A percentile compares a stretch with the other conserved stretches of the same genome.
Evolutionary conservation across 164 flowering plant genomes (phyloP).

Genomic region (Magnolia officinalis): DNA sequence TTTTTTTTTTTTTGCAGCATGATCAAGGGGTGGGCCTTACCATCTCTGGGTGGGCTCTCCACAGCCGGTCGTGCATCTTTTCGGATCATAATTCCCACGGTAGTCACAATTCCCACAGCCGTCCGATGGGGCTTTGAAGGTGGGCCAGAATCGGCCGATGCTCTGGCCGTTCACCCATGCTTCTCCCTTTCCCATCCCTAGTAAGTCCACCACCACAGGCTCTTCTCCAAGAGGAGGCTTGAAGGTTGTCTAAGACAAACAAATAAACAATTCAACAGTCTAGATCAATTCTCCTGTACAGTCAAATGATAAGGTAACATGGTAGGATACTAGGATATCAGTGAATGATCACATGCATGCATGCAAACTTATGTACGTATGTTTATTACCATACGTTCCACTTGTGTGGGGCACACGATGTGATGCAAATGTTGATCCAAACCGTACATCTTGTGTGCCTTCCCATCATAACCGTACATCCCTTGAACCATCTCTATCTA

Average conservation of each 20-base stretch:
- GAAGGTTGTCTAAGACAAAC: conserved; percentile 45
- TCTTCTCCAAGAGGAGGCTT: conserved; percentile 60
- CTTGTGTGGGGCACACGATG: too few relatives aligned
- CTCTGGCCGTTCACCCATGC: conserved; percentile 80
- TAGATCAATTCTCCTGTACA: too few relatives aligned
- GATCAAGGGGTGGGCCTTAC: conserved; percentile 13
- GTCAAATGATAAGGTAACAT: too few relatives aligned
- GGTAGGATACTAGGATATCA: too few relatives aligned
- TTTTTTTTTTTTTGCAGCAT: too few relatives aligned
- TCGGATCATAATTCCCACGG: conserved; percentile 42
- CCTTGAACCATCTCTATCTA: too few relatives aligned
- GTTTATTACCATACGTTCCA: too few relatives aligned
- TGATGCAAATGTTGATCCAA: too few relatives aligned
- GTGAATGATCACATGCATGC: too few relatives aligned
- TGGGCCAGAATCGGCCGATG: conserved; percentile 70
- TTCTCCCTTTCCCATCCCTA: conserved; percentile 66
- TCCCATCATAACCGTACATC: too few relatives aligned
- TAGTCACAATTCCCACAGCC: conserved; percentile 65
- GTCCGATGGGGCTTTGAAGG: conserved; percentile 25
- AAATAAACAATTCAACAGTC: background rate
- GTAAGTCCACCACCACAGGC: conserved; percentile 62
- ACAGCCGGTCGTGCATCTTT: conserved; percentile 47
- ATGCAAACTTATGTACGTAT: too few relatives aligned
- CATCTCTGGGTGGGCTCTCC: conserved; percentile 70
- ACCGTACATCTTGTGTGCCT: too few relatives aligned